phyloP scores from a whole-genome alignment of 1,139 yeast species.

The Kodamaea sp. region DNA sequence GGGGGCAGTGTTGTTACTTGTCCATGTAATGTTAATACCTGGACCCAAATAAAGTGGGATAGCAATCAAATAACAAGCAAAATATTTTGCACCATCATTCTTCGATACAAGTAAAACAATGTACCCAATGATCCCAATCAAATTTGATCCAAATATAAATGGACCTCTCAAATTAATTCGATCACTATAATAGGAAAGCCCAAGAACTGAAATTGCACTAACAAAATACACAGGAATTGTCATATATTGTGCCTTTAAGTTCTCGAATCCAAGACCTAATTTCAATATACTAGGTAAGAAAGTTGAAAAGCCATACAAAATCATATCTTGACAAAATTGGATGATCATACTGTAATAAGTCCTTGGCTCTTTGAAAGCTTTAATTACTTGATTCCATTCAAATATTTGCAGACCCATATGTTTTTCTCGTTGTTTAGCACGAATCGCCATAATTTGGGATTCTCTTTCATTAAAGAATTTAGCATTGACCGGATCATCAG shows the following conservation, averaged over 20 bases:
- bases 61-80: slow-evolving; percentile 44
- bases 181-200: slow-evolving; percentile 41
- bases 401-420: slow-evolving; percentile 29
- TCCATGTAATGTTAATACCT: slow-evolving; percentile 44
- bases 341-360: slow-evolving; percentile 37
- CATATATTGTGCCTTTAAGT: slow-evolving; percentile 43
- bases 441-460: slow-evolving; percentile 19
- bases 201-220: slow-evolving; percentile 36
- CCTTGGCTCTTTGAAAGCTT: slow-evolving; percentile 38
- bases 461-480: slow-evolving; percentile 21
- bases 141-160: slow-evolving; percentile 19
- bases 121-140: slow-evolving; percentile 39
- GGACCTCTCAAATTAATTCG: slow-evolving; percentile 11
- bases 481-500: slow-evolving; percentile 17
- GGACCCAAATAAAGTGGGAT: slow-evolving; percentile 37
- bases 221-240: slow-evolving; percentile 48
- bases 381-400: slow-evolving; percentile 37
- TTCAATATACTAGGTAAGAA: slow-evolving; percentile 45
- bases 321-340: slow-evolving; percentile 45
- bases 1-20: slow-evolving; percentile 42
- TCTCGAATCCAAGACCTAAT: slow-evolving; percentile 41
- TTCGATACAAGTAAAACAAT: slow-evolving; percentile 28
- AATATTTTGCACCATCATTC: slow-evolving; percentile 38
- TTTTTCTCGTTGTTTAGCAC: slow-evolving; percentile 22
- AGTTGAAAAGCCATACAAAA: slow-evolving; percentile 47